Conservation (phyloP, 305 asterid genomes). For the Plantago coronopus region DNA sequence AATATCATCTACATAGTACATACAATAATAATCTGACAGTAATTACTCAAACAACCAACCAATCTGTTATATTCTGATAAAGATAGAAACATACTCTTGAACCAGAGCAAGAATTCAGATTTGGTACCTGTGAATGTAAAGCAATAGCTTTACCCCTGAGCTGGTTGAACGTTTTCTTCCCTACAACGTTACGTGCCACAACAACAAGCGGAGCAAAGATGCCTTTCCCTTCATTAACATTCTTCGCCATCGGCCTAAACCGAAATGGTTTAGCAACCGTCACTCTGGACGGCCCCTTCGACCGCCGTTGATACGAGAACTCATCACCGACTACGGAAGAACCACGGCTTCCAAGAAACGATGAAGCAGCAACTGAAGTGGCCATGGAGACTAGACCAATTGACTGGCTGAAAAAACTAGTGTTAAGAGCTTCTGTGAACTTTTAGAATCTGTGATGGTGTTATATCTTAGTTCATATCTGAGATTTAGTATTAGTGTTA, state of each 20-base stretch:
- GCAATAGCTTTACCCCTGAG: slow-evolving; percentile 94
- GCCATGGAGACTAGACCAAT: slow-evolving; percentile 26
- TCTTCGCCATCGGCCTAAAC: slow-evolving; percentile 72
- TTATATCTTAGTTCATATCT: not conserved
- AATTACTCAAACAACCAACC: too few relatives aligned
- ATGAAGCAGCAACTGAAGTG: slow-evolving; percentile 52
- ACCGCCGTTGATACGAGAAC: slow-evolving; percentile 28
- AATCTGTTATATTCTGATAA: not conserved
- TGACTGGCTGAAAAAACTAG: not conserved
- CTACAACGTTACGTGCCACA: slow-evolving; percentile 53
- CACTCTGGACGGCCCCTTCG: slow-evolving; percentile 29
- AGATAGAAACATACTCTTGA: too few relatives aligned
- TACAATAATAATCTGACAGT: too few relatives aligned
- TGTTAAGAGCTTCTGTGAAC: not conserved
- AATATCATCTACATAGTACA: too few relatives aligned
- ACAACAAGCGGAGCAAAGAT: slow-evolving; percentile 80
- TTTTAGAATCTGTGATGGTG: slow-evolving; percentile 6
- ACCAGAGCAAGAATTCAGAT: too few relatives aligned
- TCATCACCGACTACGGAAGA: slow-evolving; percentile 55
- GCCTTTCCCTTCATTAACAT: slow-evolving; percentile 70
- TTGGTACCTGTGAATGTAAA: slow-evolving; percentile 78
- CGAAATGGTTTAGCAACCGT: slow-evolving; percentile 45
- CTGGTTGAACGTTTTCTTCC: slow-evolving; percentile 82
- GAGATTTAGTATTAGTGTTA: slow-evolving; percentile 22
- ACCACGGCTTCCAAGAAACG: slow-evolving; percentile 62